Evolutionary conservation across 2,329 filamentous ascomycete species (phyloP).

Genomic region (Colletotrichum abscissum): DNA sequence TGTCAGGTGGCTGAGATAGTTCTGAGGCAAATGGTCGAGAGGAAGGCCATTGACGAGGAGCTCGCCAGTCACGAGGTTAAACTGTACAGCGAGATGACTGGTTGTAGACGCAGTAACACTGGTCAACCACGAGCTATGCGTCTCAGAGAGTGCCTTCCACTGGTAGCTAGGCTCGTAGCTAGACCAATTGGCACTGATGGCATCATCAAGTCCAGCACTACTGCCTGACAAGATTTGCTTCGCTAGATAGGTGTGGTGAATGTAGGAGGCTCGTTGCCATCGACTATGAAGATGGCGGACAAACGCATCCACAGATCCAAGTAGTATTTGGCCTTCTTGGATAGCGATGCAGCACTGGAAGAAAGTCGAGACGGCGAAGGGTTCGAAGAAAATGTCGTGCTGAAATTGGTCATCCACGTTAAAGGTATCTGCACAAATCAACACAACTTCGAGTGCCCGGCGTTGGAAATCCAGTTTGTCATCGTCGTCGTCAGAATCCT

Average conservation of each 20-base stretch:
- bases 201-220: background rate
- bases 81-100: conserved; percentile 49
- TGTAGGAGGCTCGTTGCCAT: background rate
- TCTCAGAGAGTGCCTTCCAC: background rate
- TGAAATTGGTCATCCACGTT: conserved; percentile 48
- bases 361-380: conserved; percentile 40
- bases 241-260: background rate
- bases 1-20: conserved; percentile 52
- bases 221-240: background rate
- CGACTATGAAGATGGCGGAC: background rate
- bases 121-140: background rate
- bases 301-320: background rate
- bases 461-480: conserved; percentile 45
- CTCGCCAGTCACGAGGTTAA: conserved; percentile 62
- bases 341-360: conserved; percentile 51
- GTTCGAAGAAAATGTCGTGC: conserved; percentile 43
- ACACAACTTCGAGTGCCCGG: conserved; percentile 50
- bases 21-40: conserved; percentile 55
- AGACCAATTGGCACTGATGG: conserved; percentile 1
- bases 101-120: background rate
- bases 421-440: conserved; percentile 57
- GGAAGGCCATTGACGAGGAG: conserved; percentile 64
- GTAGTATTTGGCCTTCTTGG: conserved; percentile 41
- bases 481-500: conserved; percentile 38
- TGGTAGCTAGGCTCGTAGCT: background rate